Conservation (phyloP, 129 eudicot genomes). For the Sambucus nigra region DNA sequence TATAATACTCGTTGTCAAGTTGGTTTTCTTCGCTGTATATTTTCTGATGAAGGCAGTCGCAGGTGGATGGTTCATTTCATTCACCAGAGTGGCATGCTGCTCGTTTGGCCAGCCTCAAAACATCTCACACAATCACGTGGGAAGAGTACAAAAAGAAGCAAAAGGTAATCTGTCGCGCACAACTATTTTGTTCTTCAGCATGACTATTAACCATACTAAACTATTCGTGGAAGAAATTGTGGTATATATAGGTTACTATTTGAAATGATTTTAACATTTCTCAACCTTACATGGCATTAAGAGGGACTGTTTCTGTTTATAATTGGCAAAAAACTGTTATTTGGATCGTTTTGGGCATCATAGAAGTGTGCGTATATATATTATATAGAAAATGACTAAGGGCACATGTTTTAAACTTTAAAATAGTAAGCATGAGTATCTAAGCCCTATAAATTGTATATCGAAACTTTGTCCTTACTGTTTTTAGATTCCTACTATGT, state of each 20-base stretch:
- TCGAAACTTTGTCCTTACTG: too few relatives aligned
- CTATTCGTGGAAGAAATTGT: neutral
- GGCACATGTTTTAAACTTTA: too few relatives aligned
- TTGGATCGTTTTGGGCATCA: too few relatives aligned
- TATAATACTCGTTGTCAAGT: too few relatives aligned
- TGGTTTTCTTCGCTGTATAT: constrained; percentile 14
- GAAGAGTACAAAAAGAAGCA: constrained; percentile 97
- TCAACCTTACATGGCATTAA: neutral
- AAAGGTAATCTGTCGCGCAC: constrained; percentile 43
- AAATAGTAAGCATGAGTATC: too few relatives aligned
- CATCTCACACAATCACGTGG: constrained; percentile 95
- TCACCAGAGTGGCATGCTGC: constrained; percentile 99
- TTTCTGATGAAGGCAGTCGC: constrained; percentile 83
- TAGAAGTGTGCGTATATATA: too few relatives aligned
- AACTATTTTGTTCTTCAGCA: neutral
- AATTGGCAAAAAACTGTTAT: too few relatives aligned
- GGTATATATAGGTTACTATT: neutral
- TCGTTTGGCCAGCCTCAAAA: constrained; percentile 96
- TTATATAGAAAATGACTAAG: too few relatives aligned
- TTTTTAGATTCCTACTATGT: too few relatives aligned
- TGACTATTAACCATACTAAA: neutral
- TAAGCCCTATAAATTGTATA: too few relatives aligned
- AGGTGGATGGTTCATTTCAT: constrained; percentile 99
- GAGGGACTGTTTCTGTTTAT: too few relatives aligned
- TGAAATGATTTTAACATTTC: neutral